Evolutionary conservation across 2,329 filamentous ascomycete genomes (phyloP), one percentile per base, ranked within the genome.

Genomic region (Penicillium oxalicum): DNA sequence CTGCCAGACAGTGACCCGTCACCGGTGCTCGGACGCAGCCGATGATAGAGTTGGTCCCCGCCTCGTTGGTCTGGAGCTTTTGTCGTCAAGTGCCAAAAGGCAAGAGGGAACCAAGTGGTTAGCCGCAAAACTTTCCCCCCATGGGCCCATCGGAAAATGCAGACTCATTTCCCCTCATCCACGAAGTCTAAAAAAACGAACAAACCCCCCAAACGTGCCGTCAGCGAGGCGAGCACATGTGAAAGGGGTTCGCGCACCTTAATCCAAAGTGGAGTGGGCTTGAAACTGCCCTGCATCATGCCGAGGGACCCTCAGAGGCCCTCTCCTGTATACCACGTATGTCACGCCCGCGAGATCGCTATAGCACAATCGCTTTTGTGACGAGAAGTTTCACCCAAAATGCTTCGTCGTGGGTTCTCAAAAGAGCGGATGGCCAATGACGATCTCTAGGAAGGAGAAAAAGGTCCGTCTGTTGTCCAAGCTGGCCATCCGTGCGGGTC

Each of bases 41-140:
- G 43, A 39, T 45, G 43, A 2, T 45, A 34, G 43, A 45, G 43
- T 32, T 33, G 34, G 33, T 38, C 26, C 34, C 36, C 27, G 43
- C 43, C 43, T 38, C 1, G 35, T 39, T 45, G 6, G 35, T 25
- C 13, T 32, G 37, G 38, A 34, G 18, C 35, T 28, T 38, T 18
- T 6, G 24, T 32, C 11, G 29, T 32, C 34, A 38, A 39, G 34
- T 33, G 34, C 43, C 34, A n/a, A 25, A 34, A 18, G 18, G 32
- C 18, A 33, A 18, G 28, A 27, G 28, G 29, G 18, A 27, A 32
- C 13, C 25, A 2, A 13, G 25, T 26, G 24, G 32, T 26, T 26
- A n/a, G 13, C 43, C 43, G 35, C 27, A 45, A 38, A 32, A 1
- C 18, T 18, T 32, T 32, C 29, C 29, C 29, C 29, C 8, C 11